A percentile compares a stretch with the other conserved stretches of the same genome.
These are phyloP conservation scores for Arctium lappa DNA, from an alignment of 129 eudicot genomes.

Conservation along the genomic window DNA sequence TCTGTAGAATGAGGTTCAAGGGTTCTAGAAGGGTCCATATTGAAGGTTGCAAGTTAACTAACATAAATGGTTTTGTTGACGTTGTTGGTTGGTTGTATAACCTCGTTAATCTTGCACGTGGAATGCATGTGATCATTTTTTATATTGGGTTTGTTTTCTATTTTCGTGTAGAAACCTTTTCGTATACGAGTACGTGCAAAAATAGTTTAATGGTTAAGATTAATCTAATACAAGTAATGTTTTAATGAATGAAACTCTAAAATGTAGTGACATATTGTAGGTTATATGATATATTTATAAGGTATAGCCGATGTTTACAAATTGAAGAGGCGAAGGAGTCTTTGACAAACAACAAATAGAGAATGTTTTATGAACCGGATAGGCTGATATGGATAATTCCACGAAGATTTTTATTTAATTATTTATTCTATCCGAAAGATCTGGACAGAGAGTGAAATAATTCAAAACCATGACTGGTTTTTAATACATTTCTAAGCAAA, in stretches of 20 bases:
- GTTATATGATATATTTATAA: neutral
- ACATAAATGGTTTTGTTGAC: neutral
- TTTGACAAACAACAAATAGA: neutral
- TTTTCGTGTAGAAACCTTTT: neutral
- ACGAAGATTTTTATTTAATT: neutral
- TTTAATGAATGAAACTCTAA: too few relatives aligned
- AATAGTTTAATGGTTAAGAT: too few relatives aligned
- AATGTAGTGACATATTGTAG: too few relatives aligned
- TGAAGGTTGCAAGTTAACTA: neutral
- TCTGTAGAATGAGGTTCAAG: neutral
- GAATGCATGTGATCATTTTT: too few relatives aligned
- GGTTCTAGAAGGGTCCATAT: neutral
- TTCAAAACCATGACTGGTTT: neutral
- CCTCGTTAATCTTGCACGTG: neutral
- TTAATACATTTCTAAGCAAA: too few relatives aligned
- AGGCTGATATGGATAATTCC: too few relatives aligned
- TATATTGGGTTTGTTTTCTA: too few relatives aligned
- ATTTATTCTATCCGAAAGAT: neutral
- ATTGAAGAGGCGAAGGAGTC: neutral
- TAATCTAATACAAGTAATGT: neutral
- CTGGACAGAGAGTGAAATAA: neutral
- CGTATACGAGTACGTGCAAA: neutral
- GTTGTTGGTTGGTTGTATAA: neutral
- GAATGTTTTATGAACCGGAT: too few relatives aligned
- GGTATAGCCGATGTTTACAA: neutral